Conservation (phyloP, 192 early-diverging fungal genomes). For the Podila horticola region DNA sequence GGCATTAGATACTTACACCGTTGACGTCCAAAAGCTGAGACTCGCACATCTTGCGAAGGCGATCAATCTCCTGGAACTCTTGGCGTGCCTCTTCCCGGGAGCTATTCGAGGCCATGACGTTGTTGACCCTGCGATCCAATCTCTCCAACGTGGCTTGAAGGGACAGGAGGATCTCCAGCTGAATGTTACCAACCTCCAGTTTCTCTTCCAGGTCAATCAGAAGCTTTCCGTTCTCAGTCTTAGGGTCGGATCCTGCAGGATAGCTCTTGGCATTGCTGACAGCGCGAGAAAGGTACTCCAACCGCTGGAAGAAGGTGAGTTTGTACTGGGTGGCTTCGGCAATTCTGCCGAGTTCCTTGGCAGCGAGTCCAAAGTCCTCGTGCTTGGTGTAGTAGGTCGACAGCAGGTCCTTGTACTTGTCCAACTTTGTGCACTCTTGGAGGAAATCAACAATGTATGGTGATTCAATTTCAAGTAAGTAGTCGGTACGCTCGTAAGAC, state of each 20-base stretch:
- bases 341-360: conserved; percentile 56
- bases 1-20: conserved; percentile 26
- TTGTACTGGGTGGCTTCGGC: conserved; percentile 55
- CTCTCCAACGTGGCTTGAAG: conserved; percentile 23
- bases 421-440: conserved; percentile 57
- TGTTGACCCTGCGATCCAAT: neutral
- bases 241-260: conserved; percentile 51
- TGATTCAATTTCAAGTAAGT: conserved; percentile 60
- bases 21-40: conserved; percentile 27
- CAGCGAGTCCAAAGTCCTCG: conserved; percentile 65
- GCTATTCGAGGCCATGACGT: neutral
- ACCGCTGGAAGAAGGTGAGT: conserved; percentile 53
- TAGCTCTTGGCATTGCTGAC: conserved; percentile 73
- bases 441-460: conserved; percentile 60
- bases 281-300: conserved; percentile 73
- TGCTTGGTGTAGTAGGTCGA: conserved; percentile 75
- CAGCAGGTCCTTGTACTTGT: conserved; percentile 66
- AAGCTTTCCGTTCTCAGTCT: conserved; percentile 57
- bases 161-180: conserved; percentile 52
- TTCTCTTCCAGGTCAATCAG: conserved; percentile 65
- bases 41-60: conserved; percentile 21
- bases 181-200: conserved; percentile 69
- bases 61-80: conserved; percentile 20
- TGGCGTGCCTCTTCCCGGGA: conserved; percentile 16
- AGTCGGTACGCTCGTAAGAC: conserved; percentile 49